Conservation (phyloP, 169 alveolate genomes). For the Cryptosporidium canis region DNA sequence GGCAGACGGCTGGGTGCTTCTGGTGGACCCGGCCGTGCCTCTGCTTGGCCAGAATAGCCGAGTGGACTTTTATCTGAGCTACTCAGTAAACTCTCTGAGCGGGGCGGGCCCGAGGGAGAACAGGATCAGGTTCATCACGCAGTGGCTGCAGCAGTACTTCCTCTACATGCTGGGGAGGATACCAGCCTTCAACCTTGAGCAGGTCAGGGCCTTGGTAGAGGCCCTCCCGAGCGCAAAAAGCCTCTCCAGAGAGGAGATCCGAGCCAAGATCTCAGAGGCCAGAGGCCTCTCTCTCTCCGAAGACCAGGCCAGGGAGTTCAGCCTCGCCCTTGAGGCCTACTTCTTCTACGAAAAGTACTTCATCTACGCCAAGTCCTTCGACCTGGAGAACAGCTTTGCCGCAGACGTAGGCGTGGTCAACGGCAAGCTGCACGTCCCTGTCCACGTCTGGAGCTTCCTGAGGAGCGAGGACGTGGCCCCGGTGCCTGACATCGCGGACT, state of each 20-base stretch:
- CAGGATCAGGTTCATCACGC: neutral
- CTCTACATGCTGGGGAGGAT: conserved; percentile 4
- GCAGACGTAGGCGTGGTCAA: neutral
- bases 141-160: conserved; percentile 40
- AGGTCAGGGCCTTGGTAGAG: neutral
- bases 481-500: neutral
- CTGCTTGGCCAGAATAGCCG: neutral
- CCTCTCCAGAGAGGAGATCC: neutral
- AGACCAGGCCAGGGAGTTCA: neutral
- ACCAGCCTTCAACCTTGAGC: neutral
- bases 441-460: neutral
- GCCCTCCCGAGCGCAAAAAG: neutral
- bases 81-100: neutral
- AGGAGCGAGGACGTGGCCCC: neutral
- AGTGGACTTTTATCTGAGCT: neutral
- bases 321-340: neutral
- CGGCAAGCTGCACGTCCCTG: conserved; percentile 12
- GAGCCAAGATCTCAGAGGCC: neutral
- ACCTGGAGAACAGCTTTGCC: neutral
- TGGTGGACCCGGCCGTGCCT: conserved; percentile 12
- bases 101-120: neutral
- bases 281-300: neutral
- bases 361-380: neutral
- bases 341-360: conserved; percentile 37
- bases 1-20: conserved; percentile 40